Evolutionary conservation across 352 stramenopile genomes (phyloP).

Genomic region (Globisporangium viniferum): DNA sequence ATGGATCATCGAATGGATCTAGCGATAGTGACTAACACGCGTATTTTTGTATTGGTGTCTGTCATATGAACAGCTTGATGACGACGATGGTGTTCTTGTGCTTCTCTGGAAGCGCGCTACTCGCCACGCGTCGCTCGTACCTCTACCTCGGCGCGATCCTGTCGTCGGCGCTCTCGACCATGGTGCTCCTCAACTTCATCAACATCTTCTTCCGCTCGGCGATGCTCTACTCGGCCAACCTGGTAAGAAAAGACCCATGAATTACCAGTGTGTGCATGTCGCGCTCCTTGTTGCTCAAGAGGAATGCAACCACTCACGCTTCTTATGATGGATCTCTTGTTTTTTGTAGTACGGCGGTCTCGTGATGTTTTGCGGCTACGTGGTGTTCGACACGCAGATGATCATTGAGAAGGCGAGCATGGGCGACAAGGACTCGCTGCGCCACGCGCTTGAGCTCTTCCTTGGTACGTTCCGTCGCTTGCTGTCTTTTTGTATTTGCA

Average conservation of each 20-base stretch:
- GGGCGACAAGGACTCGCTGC: conserved; percentile 82
- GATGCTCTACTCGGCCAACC: conserved; percentile 49
- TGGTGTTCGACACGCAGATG: conserved; percentile 90
- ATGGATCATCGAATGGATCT: background rate
- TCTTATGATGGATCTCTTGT: background rate
- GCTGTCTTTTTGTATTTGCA: background rate
- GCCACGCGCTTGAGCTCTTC: conserved; percentile 85
- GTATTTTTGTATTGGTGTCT: conserved; percentile 1
- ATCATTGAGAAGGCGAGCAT: conserved; percentile 86
- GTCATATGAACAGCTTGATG: conserved; percentile 36
- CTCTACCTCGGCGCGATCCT: conserved; percentile 83
- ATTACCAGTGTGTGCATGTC: background rate
- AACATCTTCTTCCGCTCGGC: conserved; percentile 67
- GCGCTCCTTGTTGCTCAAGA: background rate
- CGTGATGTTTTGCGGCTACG: conserved; percentile 86
- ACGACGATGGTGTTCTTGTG: conserved; percentile 83
- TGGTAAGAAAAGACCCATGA: conserved; percentile 31
- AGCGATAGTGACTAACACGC: background rate
- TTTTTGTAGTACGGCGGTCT: conserved; percentile 70
- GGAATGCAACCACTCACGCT: background rate
- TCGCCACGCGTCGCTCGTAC: conserved; percentile 75
- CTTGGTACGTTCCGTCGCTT: conserved; percentile 39
- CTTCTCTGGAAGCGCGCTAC: conserved; percentile 79
- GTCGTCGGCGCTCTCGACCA: conserved; percentile 54
- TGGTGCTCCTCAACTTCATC: conserved; percentile 47